These are phyloP conservation scores for Claviceps sp. DNA, from an alignment of 2,329 filamentous ascomycete genomes.

Conservation along the genomic window DNA sequence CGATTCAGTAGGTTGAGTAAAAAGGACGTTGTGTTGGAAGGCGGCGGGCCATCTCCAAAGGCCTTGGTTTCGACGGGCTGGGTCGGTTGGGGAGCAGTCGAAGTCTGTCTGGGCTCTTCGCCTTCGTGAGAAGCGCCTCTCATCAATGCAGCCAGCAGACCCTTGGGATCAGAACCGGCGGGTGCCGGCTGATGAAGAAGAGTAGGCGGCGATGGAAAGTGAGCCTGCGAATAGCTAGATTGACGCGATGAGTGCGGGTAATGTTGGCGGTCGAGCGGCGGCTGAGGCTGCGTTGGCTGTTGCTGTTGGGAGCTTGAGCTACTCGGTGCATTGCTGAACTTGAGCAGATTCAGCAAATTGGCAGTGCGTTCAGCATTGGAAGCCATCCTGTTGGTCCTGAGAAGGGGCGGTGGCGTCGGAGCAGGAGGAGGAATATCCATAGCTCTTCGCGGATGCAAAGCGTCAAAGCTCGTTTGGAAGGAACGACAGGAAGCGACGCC, in stretches of 20 bases:
- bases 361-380: slow-evolving; percentile 34
- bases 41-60: slow-evolving; percentile 37
- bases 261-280: slow-evolving; percentile 12
- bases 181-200: slow-evolving; percentile 45
- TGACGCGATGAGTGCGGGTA: slow-evolving; percentile 10
- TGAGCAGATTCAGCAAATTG: slow-evolving; percentile 47
- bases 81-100: slow-evolving; percentile 11
- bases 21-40: slow-evolving; percentile 67
- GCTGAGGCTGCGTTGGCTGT: slow-evolving; percentile 13
- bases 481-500: neutral
- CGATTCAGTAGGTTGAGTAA: slow-evolving; percentile 76
- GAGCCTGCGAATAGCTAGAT: slow-evolving; percentile 10
- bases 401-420: slow-evolving; percentile 34
- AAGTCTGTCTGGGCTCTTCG: slow-evolving; percentile 23
- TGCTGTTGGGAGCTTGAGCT: slow-evolving; percentile 18
- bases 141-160: slow-evolving; percentile 47
- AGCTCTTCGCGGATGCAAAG: slow-evolving; percentile 11
- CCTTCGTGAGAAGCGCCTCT: slow-evolving; percentile 36
- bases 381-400: slow-evolving; percentile 24
- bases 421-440: slow-evolving; percentile 39
- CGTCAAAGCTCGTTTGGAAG: neutral
- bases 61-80: slow-evolving; percentile 15
- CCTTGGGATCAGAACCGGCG: slow-evolving; percentile 40
- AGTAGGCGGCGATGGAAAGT: slow-evolving; percentile 17
- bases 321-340: slow-evolving; percentile 35